Evolutionary conservation across 75 land plant genomes (phyloP).

Genomic region (Picea sitchensis): DNA sequence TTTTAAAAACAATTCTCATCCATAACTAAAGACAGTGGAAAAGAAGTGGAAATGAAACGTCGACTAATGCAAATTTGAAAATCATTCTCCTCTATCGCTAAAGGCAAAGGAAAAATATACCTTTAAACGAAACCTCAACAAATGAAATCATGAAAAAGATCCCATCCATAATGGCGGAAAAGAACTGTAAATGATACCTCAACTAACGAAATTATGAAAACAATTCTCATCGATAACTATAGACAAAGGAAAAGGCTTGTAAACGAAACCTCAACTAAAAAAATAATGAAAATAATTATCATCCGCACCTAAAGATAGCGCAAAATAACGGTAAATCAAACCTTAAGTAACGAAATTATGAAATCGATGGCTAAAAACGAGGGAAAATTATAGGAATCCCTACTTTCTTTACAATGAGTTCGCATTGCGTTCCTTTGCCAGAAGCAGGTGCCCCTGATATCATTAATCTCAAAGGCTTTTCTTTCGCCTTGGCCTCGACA

Average conservation of each 20-base stretch:
- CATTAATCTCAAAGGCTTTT: slow-evolving; percentile 52
- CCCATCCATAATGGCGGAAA: background rate
- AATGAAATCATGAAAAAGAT: too few species aligned
- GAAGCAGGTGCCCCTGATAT: slow-evolving; percentile 82
- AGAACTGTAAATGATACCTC: background rate
- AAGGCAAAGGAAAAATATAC: background rate
- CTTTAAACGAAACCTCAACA: background rate
- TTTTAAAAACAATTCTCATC: too few species aligned
- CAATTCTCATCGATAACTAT: background rate
- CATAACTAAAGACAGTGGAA: background rate
- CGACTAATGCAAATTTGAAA: background rate
- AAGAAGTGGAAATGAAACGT: background rate
- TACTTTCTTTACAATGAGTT: slow-evolving; percentile 65
- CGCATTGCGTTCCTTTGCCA: slow-evolving; percentile 84
- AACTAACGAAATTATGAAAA: background rate
- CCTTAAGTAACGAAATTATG: background rate
- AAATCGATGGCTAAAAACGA: background rate
- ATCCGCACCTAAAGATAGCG: too few species aligned
- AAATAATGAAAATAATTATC: too few species aligned
- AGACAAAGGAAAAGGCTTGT: background rate
- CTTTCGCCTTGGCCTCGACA: background rate
- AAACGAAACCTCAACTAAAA: background rate
- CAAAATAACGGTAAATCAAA: background rate
- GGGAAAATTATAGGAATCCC: background rate
- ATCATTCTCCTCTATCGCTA: background rate